Percentiles rank a stretch among this genome's conserved stretches.
These are phyloP conservation scores for Podospora conica DNA, from an alignment of 495 filamentous ascomycete genomes.

Conservation along the genomic window DNA sequence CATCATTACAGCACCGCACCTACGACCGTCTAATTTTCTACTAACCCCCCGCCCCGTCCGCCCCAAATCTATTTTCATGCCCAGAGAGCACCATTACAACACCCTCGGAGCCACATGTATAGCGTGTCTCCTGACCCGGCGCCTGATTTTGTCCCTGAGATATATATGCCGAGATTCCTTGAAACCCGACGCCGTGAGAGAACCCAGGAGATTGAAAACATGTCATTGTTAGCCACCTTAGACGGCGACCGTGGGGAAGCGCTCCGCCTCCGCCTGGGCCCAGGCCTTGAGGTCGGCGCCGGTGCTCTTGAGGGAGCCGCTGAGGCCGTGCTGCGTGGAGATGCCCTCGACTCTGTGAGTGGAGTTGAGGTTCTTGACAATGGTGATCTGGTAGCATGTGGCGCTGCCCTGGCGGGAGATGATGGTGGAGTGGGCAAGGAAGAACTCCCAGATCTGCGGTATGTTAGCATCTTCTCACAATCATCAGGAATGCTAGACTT, in stretches of 20 bases:
- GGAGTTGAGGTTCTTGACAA: constrained; percentile 98
- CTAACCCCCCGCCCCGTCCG: background rate
- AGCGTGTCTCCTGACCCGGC: background rate
- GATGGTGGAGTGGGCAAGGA: constrained; percentile 91
- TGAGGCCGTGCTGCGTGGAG: constrained; percentile 63
- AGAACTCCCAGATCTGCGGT: constrained; percentile 91
- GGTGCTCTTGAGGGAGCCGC: constrained; percentile 54
- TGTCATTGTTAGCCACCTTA: constrained; percentile 9
- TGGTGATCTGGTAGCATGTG: constrained; percentile 90
- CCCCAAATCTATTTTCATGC: background rate
- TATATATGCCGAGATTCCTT: background rate
- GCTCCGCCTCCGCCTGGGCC: constrained; percentile 39
- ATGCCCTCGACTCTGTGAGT: constrained; percentile 91
- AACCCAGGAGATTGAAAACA: background rate
- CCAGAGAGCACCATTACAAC: background rate
- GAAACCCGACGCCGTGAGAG: background rate
- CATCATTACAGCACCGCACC: background rate
- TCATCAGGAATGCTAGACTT: constrained; percentile 34
- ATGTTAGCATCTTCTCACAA: background rate
- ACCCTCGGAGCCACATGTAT: background rate
- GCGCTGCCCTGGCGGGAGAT: constrained; percentile 87
- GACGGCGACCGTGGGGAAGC: constrained; percentile 35
- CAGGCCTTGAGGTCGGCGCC: constrained; percentile 39
- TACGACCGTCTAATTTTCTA: background rate
- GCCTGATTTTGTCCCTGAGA: background rate